Conservation (phyloP, 108 stramenopile genomes). For the Nitzschia sp. region DNA sequence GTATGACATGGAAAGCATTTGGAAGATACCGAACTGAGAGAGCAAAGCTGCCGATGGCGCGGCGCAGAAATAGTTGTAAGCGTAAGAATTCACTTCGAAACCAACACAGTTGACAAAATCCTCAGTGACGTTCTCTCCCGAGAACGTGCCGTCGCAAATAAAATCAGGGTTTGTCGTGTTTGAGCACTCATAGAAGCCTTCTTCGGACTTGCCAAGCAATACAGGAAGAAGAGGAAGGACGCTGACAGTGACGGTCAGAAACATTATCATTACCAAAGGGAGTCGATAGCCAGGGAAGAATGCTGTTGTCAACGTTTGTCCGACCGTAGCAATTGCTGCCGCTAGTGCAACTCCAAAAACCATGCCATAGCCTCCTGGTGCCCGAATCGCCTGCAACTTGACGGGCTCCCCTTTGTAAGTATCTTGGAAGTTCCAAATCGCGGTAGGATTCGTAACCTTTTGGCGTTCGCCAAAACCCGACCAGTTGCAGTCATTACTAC, state of each 20-base stretch:
- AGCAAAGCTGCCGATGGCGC: slow-evolving; percentile 37
- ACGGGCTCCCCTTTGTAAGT: slow-evolving; percentile 31
- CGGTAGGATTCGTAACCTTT: background rate
- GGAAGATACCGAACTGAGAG: slow-evolving; percentile 54
- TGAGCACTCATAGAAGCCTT: slow-evolving; percentile 3
- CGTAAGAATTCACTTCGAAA: slow-evolving; percentile 3
- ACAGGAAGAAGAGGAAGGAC: slow-evolving; percentile 26
- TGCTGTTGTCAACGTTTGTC: slow-evolving; percentile 42
- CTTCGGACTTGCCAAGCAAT: slow-evolving; percentile 7
- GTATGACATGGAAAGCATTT: slow-evolving; percentile 32
- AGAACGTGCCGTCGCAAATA: slow-evolving; percentile 20
- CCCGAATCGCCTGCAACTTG: slow-evolving; percentile 23
- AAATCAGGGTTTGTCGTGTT: slow-evolving; percentile 9
- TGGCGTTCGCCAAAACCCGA: background rate
- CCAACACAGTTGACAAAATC: slow-evolving; percentile 48
- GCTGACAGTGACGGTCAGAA: slow-evolving; percentile 35
- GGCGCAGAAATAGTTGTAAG: slow-evolving; percentile 17
- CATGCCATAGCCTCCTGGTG: slow-evolving; percentile 40
- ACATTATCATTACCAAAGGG: slow-evolving; percentile 29
- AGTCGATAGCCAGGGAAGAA: slow-evolving; percentile 49
- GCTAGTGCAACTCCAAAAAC: slow-evolving; percentile 38
- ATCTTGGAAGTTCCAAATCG: slow-evolving; percentile 5
- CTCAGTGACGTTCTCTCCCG: background rate
- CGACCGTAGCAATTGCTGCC: slow-evolving; percentile 46
- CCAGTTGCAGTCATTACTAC: slow-evolving; percentile 15